phyloP scores from a whole-genome alignment of 179 eudicot species.

The Camellia oleifera region DNA sequence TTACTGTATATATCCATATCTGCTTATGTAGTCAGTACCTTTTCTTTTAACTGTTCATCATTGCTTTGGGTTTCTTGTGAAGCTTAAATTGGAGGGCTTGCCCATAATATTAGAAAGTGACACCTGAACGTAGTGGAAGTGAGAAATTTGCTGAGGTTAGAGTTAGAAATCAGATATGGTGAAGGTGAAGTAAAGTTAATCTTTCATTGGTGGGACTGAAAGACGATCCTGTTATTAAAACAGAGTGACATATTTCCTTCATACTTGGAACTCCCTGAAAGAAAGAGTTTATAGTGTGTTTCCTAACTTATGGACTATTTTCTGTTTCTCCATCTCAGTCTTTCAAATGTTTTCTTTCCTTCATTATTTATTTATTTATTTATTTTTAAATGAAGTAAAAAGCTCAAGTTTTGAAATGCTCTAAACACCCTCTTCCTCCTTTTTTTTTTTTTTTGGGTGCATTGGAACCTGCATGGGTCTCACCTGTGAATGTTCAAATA shows the following conservation, averaged over 20 bases:
- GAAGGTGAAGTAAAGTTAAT: neutral
- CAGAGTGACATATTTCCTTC: neutral
- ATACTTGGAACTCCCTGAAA: neutral
- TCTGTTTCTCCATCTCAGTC: neutral
- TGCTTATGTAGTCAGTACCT: neutral
- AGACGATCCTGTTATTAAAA: neutral
- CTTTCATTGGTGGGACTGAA: neutral
- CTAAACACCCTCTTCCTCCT: neutral
- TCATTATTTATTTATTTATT: neutral
- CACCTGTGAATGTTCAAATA: too few species aligned
- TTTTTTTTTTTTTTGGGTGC: neutral
- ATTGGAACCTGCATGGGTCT: too few species aligned
- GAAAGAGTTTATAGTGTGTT: neutral
- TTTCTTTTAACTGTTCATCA: neutral
- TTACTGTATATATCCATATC: neutral
- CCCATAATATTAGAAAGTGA: neutral
- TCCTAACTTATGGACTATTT: neutral
- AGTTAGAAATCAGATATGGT: neutral
- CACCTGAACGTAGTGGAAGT: neutral
- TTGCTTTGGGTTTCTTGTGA: neutral
- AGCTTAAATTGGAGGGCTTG: neutral
- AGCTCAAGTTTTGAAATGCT: too few species aligned
- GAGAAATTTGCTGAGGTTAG: neutral
- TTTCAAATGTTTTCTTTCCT: neutral
- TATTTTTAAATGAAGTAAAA: neutral